phyloP scores from a whole-genome alignment of 1,284 basidiomycete species.

The Cerrena zonata region DNA sequence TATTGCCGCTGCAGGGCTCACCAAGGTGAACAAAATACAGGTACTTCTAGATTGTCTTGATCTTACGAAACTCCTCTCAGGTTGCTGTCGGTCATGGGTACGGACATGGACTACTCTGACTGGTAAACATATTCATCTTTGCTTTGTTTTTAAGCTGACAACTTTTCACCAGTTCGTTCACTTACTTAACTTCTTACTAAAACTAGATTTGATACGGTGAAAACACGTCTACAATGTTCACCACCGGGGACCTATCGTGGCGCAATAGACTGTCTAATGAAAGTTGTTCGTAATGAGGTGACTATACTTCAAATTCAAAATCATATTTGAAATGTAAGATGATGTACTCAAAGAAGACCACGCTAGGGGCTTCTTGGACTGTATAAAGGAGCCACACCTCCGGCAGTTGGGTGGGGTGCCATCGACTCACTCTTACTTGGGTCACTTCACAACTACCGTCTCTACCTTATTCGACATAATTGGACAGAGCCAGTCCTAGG shows the following conservation, averaged over 20 bases:
- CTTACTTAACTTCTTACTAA: conserved; percentile 48
- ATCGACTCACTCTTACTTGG: conserved; percentile 74
- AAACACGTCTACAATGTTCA: conserved; percentile 67
- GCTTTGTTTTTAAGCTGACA: neutral
- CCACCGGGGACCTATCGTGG: conserved; percentile 65
- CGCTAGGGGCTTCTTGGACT: conserved; percentile 36
- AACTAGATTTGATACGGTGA: conserved; percentile 73
- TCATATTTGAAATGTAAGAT: no score
- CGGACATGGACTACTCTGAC: conserved; percentile 14
- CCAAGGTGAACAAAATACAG: conserved; percentile 39
- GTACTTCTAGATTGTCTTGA: neutral
- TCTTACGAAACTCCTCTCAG: conserved; percentile 26
- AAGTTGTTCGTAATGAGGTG: conserved; percentile 63
- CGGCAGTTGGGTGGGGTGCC: conserved; percentile 71
- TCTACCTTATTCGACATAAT: conserved; percentile 50
- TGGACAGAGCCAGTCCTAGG: conserved; percentile 48
- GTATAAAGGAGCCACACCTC: conserved; percentile 71
- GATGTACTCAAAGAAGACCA: neutral
- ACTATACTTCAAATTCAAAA: no score
- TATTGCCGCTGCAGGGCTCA: conserved; percentile 39
- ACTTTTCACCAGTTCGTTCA: neutral
- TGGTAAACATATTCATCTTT: neutral
- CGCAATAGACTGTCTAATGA: conserved; percentile 60
- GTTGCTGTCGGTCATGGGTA: conserved; percentile 67
- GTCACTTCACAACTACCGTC: conserved; percentile 68